phyloP scores from a whole-genome alignment of 306 rosid genomes.

The Betula pendula region DNA sequence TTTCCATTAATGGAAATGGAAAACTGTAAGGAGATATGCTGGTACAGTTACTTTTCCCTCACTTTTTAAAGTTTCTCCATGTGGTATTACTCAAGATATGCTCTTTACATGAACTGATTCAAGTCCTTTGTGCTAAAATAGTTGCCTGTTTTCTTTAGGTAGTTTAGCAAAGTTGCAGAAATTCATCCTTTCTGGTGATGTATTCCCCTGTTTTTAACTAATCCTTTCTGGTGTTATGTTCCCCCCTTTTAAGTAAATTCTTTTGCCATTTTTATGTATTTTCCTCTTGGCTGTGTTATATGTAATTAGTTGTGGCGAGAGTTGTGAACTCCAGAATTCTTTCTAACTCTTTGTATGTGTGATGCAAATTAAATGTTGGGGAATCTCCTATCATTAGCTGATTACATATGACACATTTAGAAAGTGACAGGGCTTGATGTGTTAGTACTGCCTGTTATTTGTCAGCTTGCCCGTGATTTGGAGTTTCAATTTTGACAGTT shows the following conservation, averaged over 20 bases:
- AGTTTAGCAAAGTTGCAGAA: neutral
- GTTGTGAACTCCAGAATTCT: neutral
- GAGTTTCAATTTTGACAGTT: neutral
- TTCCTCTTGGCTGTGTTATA: neutral
- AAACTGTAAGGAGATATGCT: constrained; percentile 44
- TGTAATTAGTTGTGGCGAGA: neutral
- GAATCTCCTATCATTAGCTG: neutral
- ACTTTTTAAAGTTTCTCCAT: constrained; percentile 15
- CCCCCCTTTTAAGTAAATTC: neutral
- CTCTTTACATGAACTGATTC: constrained; percentile 18
- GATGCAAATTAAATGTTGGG: neutral
- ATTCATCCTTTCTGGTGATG: neutral
- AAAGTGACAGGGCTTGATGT: neutral
- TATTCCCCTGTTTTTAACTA: too few relatives aligned
- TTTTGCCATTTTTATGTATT: neutral
- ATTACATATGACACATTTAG: too few relatives aligned
- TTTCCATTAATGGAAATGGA: constrained; percentile 55
- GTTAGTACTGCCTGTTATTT: neutral
- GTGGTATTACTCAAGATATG: constrained; percentile 2
- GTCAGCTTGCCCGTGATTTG: neutral
- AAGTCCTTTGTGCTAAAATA: neutral
- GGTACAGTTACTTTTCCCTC: constrained; percentile 45
- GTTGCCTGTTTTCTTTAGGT: neutral
- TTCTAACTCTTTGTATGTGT: neutral
- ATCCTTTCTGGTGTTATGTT: too few relatives aligned